Evolutionary conservation across 2,329 filamentous ascomycete species (phyloP).

Genomic region (Hypomyces perniciosus): DNA sequence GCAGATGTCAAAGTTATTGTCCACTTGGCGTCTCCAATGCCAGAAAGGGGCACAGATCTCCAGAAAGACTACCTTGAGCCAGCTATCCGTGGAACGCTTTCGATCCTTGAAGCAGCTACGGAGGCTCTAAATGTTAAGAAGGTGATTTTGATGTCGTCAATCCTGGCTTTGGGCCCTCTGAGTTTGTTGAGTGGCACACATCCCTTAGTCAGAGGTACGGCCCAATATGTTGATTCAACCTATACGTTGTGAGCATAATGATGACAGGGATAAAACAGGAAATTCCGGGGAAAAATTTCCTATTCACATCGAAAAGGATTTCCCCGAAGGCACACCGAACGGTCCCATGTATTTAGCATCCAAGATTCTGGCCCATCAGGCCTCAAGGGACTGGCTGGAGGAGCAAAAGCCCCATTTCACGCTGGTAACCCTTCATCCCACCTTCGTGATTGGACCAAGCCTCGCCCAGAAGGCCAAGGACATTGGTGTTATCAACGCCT

Average conservation of each 20-base stretch:
- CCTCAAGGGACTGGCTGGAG: constrained; percentile 11
- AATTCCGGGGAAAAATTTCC: constrained; percentile 4
- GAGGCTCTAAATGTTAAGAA: constrained; percentile 8
- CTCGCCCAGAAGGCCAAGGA: constrained; percentile 8
- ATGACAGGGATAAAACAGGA: background rate
- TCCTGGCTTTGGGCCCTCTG: constrained; percentile 11
- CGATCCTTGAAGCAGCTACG: constrained; percentile 12
- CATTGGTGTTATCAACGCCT: constrained; percentile 12
- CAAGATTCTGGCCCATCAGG: constrained; percentile 16
- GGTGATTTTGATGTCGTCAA: constrained; percentile 14
- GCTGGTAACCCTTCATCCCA: constrained; percentile 14
- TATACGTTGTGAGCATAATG: no score
- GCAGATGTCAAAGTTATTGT: constrained; percentile 31
- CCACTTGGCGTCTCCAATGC: constrained; percentile 20
- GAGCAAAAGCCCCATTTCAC: constrained; percentile 12
- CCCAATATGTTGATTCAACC: background rate
- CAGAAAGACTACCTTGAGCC: constrained; percentile 14
- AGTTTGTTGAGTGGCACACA: constrained; percentile 2
- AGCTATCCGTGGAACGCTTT: constrained; percentile 11
- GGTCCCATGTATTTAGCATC: constrained; percentile 14
- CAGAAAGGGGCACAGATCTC: constrained; percentile 13
- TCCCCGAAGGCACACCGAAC: background rate
- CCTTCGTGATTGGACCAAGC: constrained; percentile 15
- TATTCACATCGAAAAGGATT: constrained; percentile 1
- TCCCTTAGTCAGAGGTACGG: constrained; percentile 4